Evolutionary conservation across 2,329 filamentous ascomycete species (phyloP).

Genomic region (Aureobasidium melanogenum): DNA sequence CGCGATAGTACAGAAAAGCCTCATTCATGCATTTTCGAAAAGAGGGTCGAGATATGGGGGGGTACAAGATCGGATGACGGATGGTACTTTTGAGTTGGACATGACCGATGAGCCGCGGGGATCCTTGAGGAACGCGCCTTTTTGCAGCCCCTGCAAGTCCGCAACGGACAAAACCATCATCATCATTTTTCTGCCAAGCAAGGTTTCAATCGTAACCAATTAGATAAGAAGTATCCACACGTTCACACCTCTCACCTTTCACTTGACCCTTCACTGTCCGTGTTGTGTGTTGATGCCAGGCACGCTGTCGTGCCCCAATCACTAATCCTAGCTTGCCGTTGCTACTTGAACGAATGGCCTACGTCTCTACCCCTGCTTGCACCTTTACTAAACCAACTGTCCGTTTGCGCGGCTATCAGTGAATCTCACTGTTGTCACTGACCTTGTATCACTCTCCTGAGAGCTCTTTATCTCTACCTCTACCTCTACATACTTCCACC

Average conservation of each 20-base stretch:
- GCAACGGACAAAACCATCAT: constrained; percentile 3
- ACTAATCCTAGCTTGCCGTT: background rate
- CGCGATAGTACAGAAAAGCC: background rate
- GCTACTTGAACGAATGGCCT: constrained; percentile 9
- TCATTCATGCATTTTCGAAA: background rate
- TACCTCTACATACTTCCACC: background rate
- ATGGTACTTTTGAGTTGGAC: background rate
- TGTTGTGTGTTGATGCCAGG: background rate
- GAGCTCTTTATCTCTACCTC: background rate
- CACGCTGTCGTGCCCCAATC: background rate
- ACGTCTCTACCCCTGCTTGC: background rate
- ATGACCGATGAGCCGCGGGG: background rate
- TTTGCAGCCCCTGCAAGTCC: background rate
- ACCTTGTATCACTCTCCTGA: too few species aligned
- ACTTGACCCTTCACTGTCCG: background rate
- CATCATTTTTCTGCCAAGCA: constrained; percentile 5
- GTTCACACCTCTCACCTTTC: background rate
- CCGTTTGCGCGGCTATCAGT: constrained; percentile 11
- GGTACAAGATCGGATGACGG: background rate
- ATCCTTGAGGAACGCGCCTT: background rate
- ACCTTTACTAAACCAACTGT: constrained; percentile 10
- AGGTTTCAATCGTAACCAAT: background rate
- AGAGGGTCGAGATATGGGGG: background rate
- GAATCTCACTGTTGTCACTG: too few species aligned
- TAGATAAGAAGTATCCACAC: constrained; percentile 3